Evolutionary conservation across 805 yeast genomes (phyloP), one percentile per base, ranked within the genome.

Genomic region (Hanseniaspora pseudoguilliermondii): DNA sequence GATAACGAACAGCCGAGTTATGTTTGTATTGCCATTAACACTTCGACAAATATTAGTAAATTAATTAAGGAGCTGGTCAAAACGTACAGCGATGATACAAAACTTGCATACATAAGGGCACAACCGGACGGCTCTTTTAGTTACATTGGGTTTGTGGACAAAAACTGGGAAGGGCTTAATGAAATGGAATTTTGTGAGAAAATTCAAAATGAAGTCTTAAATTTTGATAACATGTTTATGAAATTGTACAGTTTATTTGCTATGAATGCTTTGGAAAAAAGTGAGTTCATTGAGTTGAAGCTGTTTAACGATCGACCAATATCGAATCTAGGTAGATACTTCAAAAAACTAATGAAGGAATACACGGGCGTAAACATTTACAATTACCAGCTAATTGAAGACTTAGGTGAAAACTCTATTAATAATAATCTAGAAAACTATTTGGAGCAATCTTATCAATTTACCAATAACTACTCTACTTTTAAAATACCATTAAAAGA

Each of bases 141-240:
- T 1, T 78, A 73, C 59, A 65, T 75, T 43, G 82, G 82, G 3
- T 72, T 76, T 62, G 70, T 73, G 0, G 64, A 67, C 18, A 64
- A 71, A 15, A 59, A 60, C 4, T 79, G 82, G 82, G 65, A 68
- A 13, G 80, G 79, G 1, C 77, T 82, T 79, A 68, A 68, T 36
- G 72, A 71, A 4, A 61, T 77, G 36, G 44, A 41, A 10, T 23
- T 41, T 23, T 41, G 18, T 23, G 44, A 41, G 10, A 23, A 23
- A 41, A 23, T 3, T 20, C 11, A 23, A 41, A 41, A 23, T 13
- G 3, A 34, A 3, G 5, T 13, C 16, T 46, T 46, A n/a, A 34
- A 38, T 13, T 16, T 49, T 5, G 40, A 43, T 18, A 56, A 36
- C 32, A 36, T 56, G 48, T 46, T 41, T n/a, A 36, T 34, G 23